These are phyloP conservation scores for Spirogloea muscicola DNA, from an alignment of 139 green algal genomes.

Conservation along the genomic window DNA sequence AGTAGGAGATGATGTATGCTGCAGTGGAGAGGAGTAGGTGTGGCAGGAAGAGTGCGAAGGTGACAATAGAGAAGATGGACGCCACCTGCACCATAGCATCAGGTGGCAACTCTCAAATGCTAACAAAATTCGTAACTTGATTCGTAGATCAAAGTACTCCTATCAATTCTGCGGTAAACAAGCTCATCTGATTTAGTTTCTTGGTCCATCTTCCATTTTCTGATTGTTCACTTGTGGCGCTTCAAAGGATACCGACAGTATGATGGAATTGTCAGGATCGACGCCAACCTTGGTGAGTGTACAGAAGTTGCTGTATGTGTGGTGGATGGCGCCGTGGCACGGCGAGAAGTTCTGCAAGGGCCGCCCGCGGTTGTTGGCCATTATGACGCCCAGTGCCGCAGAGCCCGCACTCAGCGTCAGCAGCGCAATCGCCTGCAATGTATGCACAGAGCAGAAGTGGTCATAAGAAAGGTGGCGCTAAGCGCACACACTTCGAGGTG, in stretches of 20 bases:
- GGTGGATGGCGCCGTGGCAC: neutral
- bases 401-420: neutral
- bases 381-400: neutral
- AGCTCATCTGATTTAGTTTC: too few relatives aligned
- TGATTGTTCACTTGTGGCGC: too few relatives aligned
- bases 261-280: too few relatives aligned
- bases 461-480: neutral
- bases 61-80: conserved; percentile 2
- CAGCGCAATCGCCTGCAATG: neutral
- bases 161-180: too few relatives aligned
- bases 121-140: too few relatives aligned
- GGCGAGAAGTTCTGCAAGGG: neutral
- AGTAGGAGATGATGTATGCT: neutral
- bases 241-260: too few relatives aligned
- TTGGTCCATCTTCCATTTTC: too few relatives aligned
- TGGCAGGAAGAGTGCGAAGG: conserved; percentile 20
- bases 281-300: conserved; percentile 20
- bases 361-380: neutral
- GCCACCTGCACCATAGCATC: too few relatives aligned
- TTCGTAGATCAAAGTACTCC: too few relatives aligned
- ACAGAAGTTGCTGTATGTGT: neutral
- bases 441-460: neutral
- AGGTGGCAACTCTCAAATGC: too few relatives aligned
- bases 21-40: neutral
- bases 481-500: neutral